These are phyloP conservation scores for Cercophora sp. DNA, from an alignment of 495 filamentous ascomycete species.

Conservation along the genomic window DNA sequence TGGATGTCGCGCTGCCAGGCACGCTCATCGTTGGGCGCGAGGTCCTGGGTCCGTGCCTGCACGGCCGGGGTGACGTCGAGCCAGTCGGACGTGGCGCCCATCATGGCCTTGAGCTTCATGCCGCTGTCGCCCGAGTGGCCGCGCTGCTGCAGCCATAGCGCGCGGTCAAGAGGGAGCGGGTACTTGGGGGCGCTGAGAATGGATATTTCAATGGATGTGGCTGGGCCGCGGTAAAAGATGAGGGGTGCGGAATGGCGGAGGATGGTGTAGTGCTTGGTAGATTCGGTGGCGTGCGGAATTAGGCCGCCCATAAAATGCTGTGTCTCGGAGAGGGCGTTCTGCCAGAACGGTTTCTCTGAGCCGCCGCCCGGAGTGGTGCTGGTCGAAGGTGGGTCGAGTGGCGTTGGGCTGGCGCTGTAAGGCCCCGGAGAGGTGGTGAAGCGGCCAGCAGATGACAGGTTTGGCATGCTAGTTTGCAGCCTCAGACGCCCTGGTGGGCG, in stretches of 20 bases:
- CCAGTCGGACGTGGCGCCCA: conserved; percentile 55
- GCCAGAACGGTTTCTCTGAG: conserved; percentile 29
- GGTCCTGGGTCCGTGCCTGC: conserved; percentile 39
- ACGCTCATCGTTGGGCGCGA: conserved; percentile 51
- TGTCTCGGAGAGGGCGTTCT: conserved; percentile 50
- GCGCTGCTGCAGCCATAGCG: conserved; percentile 61
- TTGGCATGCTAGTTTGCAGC: conserved; percentile 11
- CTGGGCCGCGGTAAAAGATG: conserved; percentile 59
- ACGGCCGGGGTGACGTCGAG: conserved; percentile 59
- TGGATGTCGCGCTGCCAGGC: conserved; percentile 65
- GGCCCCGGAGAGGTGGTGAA: background rate
- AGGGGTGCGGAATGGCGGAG: conserved; percentile 61
- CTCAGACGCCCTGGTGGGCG: background rate
- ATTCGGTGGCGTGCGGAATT: conserved; percentile 58
- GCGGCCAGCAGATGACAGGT: background rate
- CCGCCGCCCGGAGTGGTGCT: background rate
- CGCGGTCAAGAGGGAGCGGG: conserved; percentile 53
- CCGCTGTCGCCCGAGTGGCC: conserved; percentile 66
- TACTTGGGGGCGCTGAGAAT: conserved; percentile 52
- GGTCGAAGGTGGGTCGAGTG: background rate
- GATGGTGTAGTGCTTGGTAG: conserved; percentile 63
- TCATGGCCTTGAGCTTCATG: conserved; percentile 59
- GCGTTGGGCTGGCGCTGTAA: background rate
- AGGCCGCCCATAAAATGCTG: conserved; percentile 61
- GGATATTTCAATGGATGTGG: conserved; percentile 58